Base-by-base conservation (phyloP, 805 yeast species). In the Metschnikowia proteae region DNA sequence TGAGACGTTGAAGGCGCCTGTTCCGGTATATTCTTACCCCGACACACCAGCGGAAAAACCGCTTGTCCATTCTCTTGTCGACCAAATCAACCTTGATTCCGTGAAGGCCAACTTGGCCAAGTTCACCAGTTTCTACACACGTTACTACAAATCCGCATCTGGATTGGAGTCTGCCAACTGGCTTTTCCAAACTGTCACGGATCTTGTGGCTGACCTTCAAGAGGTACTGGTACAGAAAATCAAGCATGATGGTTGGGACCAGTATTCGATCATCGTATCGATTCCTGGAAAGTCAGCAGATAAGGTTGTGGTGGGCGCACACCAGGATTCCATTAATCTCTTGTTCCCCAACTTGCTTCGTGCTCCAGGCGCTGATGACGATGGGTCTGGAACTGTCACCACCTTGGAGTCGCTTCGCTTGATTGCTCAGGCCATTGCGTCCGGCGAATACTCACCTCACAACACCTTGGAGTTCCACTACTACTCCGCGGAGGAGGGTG, bases 341-440 rank as follows among this genome's bases (percentile, higher is more conserved):
- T 56, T 87, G 38, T 74, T 87, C 48, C 97, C 96, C 7, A 74
- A 74, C 38, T 53, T 82, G 17, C 61, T 86, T 55, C 75, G 81
- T 25, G 88, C 96, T 0, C 97, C 97, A 1, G 98, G 98, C 3
- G 97, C 96, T 3, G 98, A 92, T 63, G 98, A 92, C 62, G 87
- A 91, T 65, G 96, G 96, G 2, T 81, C 91, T 3, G 98, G 97
- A 7, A 84, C 91, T 4, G 82, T 85, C 3, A 84, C 96, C 2
- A 78, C 80, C 30, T 65, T 90, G 47, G 96, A 90, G 64, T 82
- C 90, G 1, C 76, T 90, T 58, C 76, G 94, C 55, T 66, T 86
- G 11, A 67, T 88, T 27, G 65, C 78, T 6, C 71, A 68, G 32
- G 63, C 65, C 25, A 61, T 64, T 45, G 60, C 54, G 17, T 42